These are phyloP conservation scores for Rutstroemia sp. DNA, from an alignment of 2,329 filamentous ascomycete genomes.

Conservation along the genomic window DNA sequence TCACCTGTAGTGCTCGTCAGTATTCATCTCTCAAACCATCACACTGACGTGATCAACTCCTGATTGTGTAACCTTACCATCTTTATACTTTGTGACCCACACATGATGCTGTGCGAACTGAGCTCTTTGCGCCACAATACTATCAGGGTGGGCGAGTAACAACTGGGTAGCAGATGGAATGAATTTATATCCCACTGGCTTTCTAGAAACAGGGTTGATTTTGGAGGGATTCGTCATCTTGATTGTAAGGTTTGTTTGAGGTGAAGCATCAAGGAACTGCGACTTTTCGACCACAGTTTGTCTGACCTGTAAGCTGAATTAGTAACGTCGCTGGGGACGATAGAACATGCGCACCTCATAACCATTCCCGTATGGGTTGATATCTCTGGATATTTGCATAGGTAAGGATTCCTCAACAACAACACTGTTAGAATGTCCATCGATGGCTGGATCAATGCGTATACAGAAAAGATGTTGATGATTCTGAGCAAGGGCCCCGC, in stretches of 20 bases:
- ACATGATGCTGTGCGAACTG: slow-evolving; percentile 81
- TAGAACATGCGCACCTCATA: slow-evolving; percentile 32
- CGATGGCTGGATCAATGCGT: slow-evolving; percentile 49
- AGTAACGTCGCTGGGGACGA: not conserved
- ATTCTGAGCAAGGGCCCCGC: slow-evolving; percentile 50
- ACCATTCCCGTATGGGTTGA: slow-evolving; percentile 46
- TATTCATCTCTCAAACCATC: not conserved
- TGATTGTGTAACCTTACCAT: slow-evolving; percentile 24
- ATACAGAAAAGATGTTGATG: slow-evolving; percentile 49
- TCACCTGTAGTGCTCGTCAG: slow-evolving; percentile 14
- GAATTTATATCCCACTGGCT: slow-evolving; percentile 78
- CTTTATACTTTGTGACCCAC: slow-evolving; percentile 79
- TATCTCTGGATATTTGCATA: slow-evolving; percentile 33
- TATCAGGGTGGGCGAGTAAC: slow-evolving; percentile 70
- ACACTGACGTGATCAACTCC: not conserved
- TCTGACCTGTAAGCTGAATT: slow-evolving; percentile 27
- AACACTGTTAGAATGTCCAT: slow-evolving; percentile 45
- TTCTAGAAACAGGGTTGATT: slow-evolving; percentile 74
- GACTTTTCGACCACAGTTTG: slow-evolving; percentile 32
- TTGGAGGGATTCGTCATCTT: slow-evolving; percentile 49
- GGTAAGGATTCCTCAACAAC: slow-evolving; percentile 47
- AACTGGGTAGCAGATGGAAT: slow-evolving; percentile 74
- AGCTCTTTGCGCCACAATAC: slow-evolving; percentile 82
- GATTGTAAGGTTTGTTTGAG: slow-evolving; percentile 59
- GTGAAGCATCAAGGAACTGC: slow-evolving; percentile 35